Evolutionary conservation across 1,284 basidiomycete genomes (phyloP), one percentile per base, ranked within the genome.

Genomic region (Heliocybe sulcata): DNA sequence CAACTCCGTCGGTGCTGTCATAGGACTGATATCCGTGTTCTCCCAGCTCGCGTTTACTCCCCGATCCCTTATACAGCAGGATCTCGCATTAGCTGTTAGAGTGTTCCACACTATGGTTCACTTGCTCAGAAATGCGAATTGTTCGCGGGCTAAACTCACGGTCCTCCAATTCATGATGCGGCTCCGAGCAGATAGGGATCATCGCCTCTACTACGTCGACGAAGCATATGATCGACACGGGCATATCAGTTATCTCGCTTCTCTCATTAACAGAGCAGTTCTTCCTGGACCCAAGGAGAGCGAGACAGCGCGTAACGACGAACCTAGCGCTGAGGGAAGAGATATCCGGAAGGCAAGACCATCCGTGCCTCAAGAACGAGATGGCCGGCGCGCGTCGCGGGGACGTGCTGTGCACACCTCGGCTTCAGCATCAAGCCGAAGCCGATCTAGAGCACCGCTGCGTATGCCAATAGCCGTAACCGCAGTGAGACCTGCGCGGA

Each of bases 81-180:
- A 79, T 57, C 64, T 80, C 35, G 64, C 70, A 25, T 68, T 86
- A 50, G 79, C 83, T 3, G 67, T 80, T 12, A 71, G 70, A 1
- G 65, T 90, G 8, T 88, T 80, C 65, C 59, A 67, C 0, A 69
- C 72, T 35, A 67, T 89, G 35, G 62, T 87, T 19, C 67, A 72
- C 27, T 65, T 83, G 14, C 59, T 72, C 20, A 61, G 69, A 0
- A 67, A 71, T 14, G 76, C 78, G 1, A 76, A 72, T 58, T 88
- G 86, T 27, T 69, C 80, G 0, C 75, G 79, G 19, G 86, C 90
- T 0, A 77, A 92, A 23, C 69, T 98, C 16, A 75, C 82, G 2
- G 80, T 90, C 1, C 73, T 99, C 9, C 92, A 96, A 65, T 97
- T 95, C 77, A 68, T 97, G 56, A 83, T 95, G 73, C 86, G 94